Percentiles rank a stretch among this genome's conserved stretches.
These are phyloP conservation scores for Hermanozyma aechmeae DNA, from an alignment of 805 yeast species.

Conservation along the genomic window DNA sequence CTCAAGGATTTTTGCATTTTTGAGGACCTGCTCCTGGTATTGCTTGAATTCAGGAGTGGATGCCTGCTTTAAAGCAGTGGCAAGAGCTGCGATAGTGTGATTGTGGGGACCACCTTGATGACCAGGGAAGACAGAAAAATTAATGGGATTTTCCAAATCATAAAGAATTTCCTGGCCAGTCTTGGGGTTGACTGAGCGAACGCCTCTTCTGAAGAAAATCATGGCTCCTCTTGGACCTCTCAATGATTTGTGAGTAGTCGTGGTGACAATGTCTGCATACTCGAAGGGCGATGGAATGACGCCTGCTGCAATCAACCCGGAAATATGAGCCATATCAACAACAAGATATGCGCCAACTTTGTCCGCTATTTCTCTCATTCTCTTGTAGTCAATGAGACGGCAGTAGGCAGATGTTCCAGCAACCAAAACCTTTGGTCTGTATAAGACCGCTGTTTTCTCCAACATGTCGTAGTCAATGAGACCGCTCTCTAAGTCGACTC, in stretches of 20 bases:
- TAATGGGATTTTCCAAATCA: slow-evolving; percentile 85
- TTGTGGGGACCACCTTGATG: slow-evolving; percentile 99
- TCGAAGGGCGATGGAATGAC: slow-evolving; percentile 90
- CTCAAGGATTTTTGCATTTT: slow-evolving; percentile 75
- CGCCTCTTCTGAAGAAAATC: slow-evolving; percentile 95
- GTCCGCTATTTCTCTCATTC: slow-evolving; percentile 87
- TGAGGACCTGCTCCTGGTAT: slow-evolving; percentile 76
- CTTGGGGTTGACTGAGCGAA: slow-evolving; percentile 65
- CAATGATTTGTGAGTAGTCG: slow-evolving; percentile 94
- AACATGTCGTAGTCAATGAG: slow-evolving; percentile 85
- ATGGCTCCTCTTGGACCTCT: slow-evolving; percentile 99
- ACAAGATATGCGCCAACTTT: slow-evolving; percentile 87
- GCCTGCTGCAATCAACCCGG: slow-evolving; percentile 92
- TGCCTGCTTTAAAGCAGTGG: slow-evolving; percentile 92
- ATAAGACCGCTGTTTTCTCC: slow-evolving; percentile 71
- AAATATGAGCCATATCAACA: slow-evolving; percentile 96
- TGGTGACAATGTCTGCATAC: slow-evolving; percentile 91
- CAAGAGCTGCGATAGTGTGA: slow-evolving; percentile 93
- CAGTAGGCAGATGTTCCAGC: slow-evolving; percentile 98
- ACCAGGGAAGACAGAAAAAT: slow-evolving; percentile 97
- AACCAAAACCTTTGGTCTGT: slow-evolving; percentile 89
- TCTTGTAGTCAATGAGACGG: slow-evolving; percentile 79
- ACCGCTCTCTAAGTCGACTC: slow-evolving; percentile 80
- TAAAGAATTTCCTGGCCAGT: slow-evolving; percentile 78
- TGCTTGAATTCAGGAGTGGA: slow-evolving; percentile 77